Evolutionary conservation across 192 early-diverging fungal genomes (phyloP).

Genomic region (Powellomyces hirtus): DNA sequence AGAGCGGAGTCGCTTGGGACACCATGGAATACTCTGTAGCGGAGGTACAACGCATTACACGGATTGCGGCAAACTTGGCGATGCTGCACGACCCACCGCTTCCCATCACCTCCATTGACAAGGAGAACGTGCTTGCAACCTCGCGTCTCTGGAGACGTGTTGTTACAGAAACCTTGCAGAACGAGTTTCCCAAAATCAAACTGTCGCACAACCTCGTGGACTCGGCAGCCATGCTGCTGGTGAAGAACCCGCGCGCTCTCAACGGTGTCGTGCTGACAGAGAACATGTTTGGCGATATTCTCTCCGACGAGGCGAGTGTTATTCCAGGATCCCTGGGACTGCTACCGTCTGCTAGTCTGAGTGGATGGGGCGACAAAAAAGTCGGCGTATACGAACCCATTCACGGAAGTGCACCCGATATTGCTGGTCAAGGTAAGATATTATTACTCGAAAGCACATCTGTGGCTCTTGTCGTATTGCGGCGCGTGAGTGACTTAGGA

Average conservation of each 20-base stretch:
- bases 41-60: conserved; percentile 94
- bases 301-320: conserved; percentile 92
- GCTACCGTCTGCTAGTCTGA: conserved; percentile 88
- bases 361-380: conserved; percentile 73
- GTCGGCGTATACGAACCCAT: conserved; percentile 98
- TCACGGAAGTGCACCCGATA: conserved; percentile 98
- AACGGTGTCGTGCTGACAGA: conserved; percentile 97
- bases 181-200: conserved; percentile 85
- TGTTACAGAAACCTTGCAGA: conserved; percentile 82
- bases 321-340: conserved; percentile 94
- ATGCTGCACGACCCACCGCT: conserved; percentile 73
- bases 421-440: conserved; percentile 81
- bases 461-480: background rate
- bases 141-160: conserved; percentile 96
- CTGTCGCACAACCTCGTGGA: conserved; percentile 94
- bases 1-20: conserved; percentile 66
- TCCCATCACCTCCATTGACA: conserved; percentile 96
- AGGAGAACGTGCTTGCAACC: conserved; percentile 97
- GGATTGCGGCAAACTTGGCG: conserved; percentile 85
- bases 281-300: conserved; percentile 99
- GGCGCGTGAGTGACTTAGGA: background rate
- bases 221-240: conserved; percentile 95
- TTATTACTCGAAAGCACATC: background rate
- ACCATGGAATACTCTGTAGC: conserved; percentile 89
- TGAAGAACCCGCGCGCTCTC: conserved; percentile 82